phyloP scores from a whole-genome alignment of 2,329 filamentous ascomycete genomes.

The Grosmannia huntii region DNA sequence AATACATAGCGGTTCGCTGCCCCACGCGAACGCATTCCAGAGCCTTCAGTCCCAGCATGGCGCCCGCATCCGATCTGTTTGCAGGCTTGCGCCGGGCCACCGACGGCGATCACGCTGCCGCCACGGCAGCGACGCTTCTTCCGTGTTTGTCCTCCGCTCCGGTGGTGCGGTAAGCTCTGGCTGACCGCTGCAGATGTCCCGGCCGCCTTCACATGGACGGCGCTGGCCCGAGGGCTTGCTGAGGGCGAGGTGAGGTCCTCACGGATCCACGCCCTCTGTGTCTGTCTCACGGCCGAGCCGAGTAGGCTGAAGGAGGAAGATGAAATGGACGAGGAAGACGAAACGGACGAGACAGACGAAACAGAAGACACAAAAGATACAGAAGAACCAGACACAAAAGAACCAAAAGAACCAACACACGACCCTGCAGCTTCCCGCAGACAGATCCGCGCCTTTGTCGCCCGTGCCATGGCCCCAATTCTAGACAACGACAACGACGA shows the following conservation, averaged over 20 bases:
- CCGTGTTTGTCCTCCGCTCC: no score
- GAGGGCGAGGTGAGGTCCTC: conserved; percentile 1
- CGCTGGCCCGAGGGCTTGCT: conserved; percentile 5
- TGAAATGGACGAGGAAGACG: no score
- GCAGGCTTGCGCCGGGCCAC: not conserved
- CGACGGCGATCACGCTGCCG: not conserved
- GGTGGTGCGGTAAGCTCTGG: not conserved
- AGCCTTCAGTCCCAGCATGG: not conserved
- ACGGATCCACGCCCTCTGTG: conserved; percentile 2
- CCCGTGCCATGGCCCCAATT: conserved; percentile 6
- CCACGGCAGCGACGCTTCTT: no score
- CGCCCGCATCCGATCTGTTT: not conserved
- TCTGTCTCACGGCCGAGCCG: conserved; percentile 3
- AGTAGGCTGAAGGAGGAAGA: not conserved
- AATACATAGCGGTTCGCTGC: no score
- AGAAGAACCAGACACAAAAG: no score
- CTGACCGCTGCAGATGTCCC: conserved; percentile 4
- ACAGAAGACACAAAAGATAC: not conserved
- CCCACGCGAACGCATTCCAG: not conserved
- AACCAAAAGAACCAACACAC: no score
- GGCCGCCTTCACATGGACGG: conserved; percentile 4
- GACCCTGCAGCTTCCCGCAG: not conserved
- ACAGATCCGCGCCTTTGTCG: conserved; percentile 6
- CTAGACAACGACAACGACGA: not conserved
- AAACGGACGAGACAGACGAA: no score